Evolutionary conservation across 306 rosid genomes (phyloP).

Genomic region (Inga laurina): DNA sequence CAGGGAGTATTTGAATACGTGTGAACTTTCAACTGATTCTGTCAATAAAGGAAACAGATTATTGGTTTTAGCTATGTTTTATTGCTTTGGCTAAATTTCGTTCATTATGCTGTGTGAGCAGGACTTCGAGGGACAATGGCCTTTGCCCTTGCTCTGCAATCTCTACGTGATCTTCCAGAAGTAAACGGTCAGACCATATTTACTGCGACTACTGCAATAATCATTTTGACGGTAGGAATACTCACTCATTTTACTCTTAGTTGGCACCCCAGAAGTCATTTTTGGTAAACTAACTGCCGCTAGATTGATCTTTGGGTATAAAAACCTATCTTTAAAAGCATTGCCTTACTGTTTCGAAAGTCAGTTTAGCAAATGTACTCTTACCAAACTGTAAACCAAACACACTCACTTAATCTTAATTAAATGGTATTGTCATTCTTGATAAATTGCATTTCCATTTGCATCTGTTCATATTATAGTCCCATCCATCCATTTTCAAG

Average conservation of each 20-base stretch:
- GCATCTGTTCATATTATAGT: too few relatives aligned
- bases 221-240: constrained; percentile 83
- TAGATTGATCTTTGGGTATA: too few relatives aligned
- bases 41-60: not conserved
- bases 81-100: constrained; percentile 16
- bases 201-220: constrained; percentile 97
- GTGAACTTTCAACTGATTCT: not conserved
- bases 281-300: too few relatives aligned
- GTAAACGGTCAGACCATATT: constrained; percentile 97
- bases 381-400: too few relatives aligned
- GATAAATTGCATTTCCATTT: not conserved
- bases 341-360: too few relatives aligned
- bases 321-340: too few relatives aligned
- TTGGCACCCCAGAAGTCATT: too few relatives aligned
- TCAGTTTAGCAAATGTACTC: too few relatives aligned
- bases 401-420: too few relatives aligned
- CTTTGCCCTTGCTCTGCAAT: constrained; percentile 97
- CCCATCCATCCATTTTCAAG: not conserved
- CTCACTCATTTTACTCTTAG: constrained; percentile 2
- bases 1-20: constrained; percentile 8
- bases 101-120: constrained; percentile 32
- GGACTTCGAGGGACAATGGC: constrained; percentile 99
- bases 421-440: not conserved
- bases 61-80: not conserved
- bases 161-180: constrained; percentile 96